Percentiles rank a stretch among this genome's conserved stretches.
These are phyloP conservation scores for Calonectria fujianensis DNA, from an alignment of 2,329 filamentous ascomycete species.

Conservation along the genomic window DNA sequence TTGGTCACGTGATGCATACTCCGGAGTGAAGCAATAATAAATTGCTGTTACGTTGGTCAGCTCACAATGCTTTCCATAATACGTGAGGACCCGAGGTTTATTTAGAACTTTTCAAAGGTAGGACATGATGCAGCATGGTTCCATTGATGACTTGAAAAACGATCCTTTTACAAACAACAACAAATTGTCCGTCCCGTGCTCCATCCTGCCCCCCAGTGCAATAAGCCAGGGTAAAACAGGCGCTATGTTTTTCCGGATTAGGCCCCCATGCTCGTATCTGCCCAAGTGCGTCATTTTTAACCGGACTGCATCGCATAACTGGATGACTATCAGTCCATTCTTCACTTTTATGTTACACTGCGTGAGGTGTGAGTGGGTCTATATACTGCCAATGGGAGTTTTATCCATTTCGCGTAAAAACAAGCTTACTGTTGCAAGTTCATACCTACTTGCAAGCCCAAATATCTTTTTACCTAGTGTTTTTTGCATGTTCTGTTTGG, in stretches of 20 bases:
- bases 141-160: too few relatives aligned
- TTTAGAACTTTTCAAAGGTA: background rate
- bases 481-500: background rate
- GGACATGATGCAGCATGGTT: background rate
- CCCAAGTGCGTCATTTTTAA: background rate
- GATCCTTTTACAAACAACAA: background rate
- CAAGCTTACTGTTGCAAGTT: background rate
- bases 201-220: background rate
- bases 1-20: background rate
- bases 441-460: background rate
- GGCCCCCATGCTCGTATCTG: background rate
- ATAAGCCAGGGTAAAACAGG: background rate
- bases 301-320: background rate
- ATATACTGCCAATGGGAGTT: background rate
- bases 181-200: background rate
- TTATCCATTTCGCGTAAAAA: background rate
- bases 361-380: constrained; percentile 8
- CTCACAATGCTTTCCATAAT: background rate
- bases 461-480: background rate
- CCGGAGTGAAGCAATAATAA: background rate
- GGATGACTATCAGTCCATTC: background rate
- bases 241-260: constrained; percentile 3
- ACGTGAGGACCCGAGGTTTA: background rate
- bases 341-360: background rate
- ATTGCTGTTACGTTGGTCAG: background rate